Base-by-base conservation (phyloP, 345 rosid species). In the Eucalyptus sp. region DNA sequence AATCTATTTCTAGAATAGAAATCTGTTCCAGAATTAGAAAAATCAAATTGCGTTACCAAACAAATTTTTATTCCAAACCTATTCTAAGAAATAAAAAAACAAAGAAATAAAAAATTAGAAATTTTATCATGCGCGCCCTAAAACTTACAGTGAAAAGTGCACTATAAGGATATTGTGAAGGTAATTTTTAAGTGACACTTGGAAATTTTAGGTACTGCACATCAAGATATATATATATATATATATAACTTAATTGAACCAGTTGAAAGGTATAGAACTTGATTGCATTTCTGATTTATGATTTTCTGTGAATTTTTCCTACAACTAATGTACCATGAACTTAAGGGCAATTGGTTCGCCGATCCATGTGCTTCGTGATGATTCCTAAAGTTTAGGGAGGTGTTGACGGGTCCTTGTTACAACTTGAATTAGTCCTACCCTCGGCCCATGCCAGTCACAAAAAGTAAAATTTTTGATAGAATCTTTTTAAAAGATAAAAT, bases 101-200 rank as follows among this genome's bases (percentile, higher is more conserved):
- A 41, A 1, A 41, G 5, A 41, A 41, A 37, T 37, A 37, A 4
- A 37, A 37, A 4, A 41, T 4, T 41, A 41, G 41, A 41, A 4
- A 41, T 41, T 41, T 41, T 41, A 41, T 41, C 41, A 41, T 41
- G 4, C 41, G 41, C 41, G 41, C 41, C 5, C 41, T 41, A 14
- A 31, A 66, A 66, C 6, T 31, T 66, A 14, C 3, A 2, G 2
- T 31, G 3, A 66, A 66, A 66, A 66, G 76, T 66, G 22, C 11
- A 15, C 11, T 1, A 5, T 66, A 15, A 31, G 20, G 20, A 66
- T 66, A 66, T 4, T 3, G 3, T 0, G 1, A 0, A 15, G 41
- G 41, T n/a, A 66, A n/a, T 66, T 66, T 66, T 66, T 66, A 14
- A n/a, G 41, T n/a, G 41, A 15, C 10, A 0, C 10, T 66, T 8